Evolutionary conservation across 148 eudicot genomes (phyloP).

Genomic region (Vaccinium darrowii): DNA sequence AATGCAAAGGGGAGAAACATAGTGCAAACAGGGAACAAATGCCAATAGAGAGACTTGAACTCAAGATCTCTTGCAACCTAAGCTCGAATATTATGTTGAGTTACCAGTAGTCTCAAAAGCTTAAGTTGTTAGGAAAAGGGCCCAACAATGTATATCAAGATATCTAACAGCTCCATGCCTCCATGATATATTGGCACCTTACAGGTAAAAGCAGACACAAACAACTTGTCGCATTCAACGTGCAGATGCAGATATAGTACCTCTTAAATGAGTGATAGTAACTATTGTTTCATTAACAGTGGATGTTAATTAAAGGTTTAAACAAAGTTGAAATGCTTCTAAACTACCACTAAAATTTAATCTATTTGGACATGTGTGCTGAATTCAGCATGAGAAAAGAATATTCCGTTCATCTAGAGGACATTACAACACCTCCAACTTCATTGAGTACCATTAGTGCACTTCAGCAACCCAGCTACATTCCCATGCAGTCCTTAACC

Average conservation of each 20-base stretch:
- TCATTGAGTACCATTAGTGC: neutral
- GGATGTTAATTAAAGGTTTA: neutral
- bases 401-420: neutral
- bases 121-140: too few species aligned
- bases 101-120: too few species aligned
- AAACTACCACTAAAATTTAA: neutral
- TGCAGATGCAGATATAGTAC: neutral
- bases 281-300: neutral
- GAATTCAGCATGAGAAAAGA: neutral
- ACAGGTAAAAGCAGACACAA: neutral
- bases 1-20: too few species aligned
- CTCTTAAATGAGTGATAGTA: neutral
- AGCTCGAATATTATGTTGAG: too few species aligned
- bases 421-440: neutral
- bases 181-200: neutral
- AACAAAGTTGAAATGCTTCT: neutral
- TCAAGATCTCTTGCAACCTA: too few species aligned
- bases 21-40: too few species aligned
- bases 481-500: neutral
- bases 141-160: too few species aligned
- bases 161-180: neutral
- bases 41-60: too few species aligned
- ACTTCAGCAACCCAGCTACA: neutral
- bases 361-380: neutral
- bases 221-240: neutral